Conservation (phyloP, 225 moss, liverwort and hornwort genomes). For the Physcomitrellopsis africana region DNA sequence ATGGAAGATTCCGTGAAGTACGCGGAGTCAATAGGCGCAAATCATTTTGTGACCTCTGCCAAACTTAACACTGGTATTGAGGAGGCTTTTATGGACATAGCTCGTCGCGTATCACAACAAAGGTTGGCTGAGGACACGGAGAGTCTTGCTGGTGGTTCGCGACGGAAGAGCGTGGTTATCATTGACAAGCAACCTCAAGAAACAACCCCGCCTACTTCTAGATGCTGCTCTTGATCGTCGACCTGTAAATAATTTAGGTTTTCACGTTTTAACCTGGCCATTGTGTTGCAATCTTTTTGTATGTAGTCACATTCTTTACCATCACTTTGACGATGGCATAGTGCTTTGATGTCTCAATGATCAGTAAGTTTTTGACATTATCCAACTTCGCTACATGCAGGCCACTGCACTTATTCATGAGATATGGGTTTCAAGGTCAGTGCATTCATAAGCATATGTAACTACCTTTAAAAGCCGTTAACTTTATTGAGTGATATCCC, state of each 20-base stretch:
- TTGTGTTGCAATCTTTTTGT: conserved; percentile 14
- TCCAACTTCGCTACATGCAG: conserved; percentile 24
- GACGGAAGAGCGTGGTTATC: conserved; percentile 77
- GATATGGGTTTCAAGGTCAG: conserved; percentile 29
- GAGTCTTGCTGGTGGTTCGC: conserved; percentile 43
- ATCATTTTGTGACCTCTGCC: conserved; percentile 90
- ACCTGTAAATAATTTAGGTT: conserved; percentile 43
- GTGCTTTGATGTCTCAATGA: conserved; percentile 2
- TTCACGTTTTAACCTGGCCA: conserved; percentile 4
- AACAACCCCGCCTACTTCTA: conserved; percentile 69
- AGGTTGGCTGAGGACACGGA: conserved; percentile 45
- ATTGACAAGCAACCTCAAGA: conserved; percentile 66
- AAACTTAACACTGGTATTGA: conserved; percentile 88
- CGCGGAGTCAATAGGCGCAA: conserved; percentile 87
- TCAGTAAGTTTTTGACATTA: conserved; percentile 12
- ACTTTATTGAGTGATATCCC: too few relatives aligned
- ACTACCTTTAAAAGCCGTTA: too few relatives aligned
- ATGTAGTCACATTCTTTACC: conserved; percentile 24
- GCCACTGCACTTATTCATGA: conserved; percentile 14
- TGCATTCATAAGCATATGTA: background rate
- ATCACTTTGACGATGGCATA: conserved; percentile 17
- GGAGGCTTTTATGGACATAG: conserved; percentile 76
- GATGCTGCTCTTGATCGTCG: conserved; percentile 70
- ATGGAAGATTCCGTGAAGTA: conserved; percentile 80
- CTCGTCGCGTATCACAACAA: conserved; percentile 71